Base-by-base conservation (phyloP, 2,329 filamentous ascomycete genomes). In the Stagonosporopsis rhizophila region DNA sequence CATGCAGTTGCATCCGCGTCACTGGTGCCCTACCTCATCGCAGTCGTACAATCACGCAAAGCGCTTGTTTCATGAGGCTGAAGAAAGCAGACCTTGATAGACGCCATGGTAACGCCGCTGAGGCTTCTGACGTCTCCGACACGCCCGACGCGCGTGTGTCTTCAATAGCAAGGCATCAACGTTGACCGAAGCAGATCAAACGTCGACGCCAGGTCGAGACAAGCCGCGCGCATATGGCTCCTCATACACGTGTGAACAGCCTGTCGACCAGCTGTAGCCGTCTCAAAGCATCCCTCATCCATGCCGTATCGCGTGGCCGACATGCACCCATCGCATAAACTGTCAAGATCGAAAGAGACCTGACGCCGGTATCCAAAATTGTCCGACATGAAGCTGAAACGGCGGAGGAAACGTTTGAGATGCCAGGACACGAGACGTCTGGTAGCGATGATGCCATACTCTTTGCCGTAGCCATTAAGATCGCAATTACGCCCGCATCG, bases 301-400 rank as follows among this genome's bases (percentile, higher is more conserved):
- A 44, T 55, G 58, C 37, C 40, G 19, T 46, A 48, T 42, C 42
- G 51, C 55, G 48, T 56, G 46, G 47, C 49, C 53, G 49, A 53
- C 44, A 56, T 25, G 51, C 40, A n/a, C 40, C 46, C 51, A 50
- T 46, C 48, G 51, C 51, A 58, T 58, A 40, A 52, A 52, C 38
- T 50, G 47, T 53, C 47, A 60, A 6, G 44, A 39, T 39, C 30
- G 35, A 52, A 55, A 56, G 30, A 52, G 44, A 11, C 30, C 42
- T 25, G 42, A 30, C 44, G 45, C 45, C 58, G 52, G 37, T 20
- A 27, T 19, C 40, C 27, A 35, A 54, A 44, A 47, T 53, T 44
- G 20, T 42, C 22, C 25, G 40, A 50, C 32, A 50, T 46, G 51
- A 58, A 51, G 46, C 41, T 58, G 56, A 58, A 54, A 58, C 56